Percentiles rank a stretch among this genome's conserved stretches.
phyloP scores from a whole-genome alignment of 257 asterid species.

The Coffea eugenioides region DNA sequence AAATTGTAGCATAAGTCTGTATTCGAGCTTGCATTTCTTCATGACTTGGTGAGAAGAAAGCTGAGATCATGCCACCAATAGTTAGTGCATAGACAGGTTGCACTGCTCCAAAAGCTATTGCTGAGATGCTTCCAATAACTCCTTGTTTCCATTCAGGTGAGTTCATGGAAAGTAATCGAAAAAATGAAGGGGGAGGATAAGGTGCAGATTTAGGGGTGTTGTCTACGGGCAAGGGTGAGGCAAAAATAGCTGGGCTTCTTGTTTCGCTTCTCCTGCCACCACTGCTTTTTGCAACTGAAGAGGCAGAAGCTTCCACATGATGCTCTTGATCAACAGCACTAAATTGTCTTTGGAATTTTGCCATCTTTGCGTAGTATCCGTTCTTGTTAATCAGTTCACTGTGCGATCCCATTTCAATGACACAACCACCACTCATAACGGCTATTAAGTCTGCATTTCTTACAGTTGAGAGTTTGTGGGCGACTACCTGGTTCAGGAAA shows the following conservation, averaged over 20 bases:
- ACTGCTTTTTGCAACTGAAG: slow-evolving; percentile 56
- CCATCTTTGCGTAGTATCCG: slow-evolving; percentile 62
- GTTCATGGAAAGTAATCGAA: slow-evolving; percentile 51
- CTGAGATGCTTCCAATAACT: slow-evolving; percentile 57
- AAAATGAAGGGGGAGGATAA: slow-evolving; percentile 53
- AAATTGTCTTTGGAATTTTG: slow-evolving; percentile 61
- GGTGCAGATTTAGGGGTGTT: slow-evolving; percentile 17
- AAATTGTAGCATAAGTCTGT: slow-evolving; percentile 45
- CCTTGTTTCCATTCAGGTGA: slow-evolving; percentile 79
- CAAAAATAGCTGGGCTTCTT: slow-evolving; percentile 52
- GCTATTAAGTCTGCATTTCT: slow-evolving; percentile 71
- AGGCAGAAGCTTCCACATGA: slow-evolving; percentile 19
- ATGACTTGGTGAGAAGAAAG: slow-evolving; percentile 55
- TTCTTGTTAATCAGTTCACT: slow-evolving; percentile 50
- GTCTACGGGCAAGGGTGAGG: slow-evolving; percentile 44
- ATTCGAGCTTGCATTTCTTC: slow-evolving; percentile 60
- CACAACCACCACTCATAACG: slow-evolving; percentile 50
- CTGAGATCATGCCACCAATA: slow-evolving; percentile 77
- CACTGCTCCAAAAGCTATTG: slow-evolving; percentile 62
- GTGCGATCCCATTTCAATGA: slow-evolving; percentile 69
- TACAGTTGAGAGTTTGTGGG: slow-evolving; percentile 88
- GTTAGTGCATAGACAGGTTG: slow-evolving; percentile 81
- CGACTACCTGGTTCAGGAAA: slow-evolving; percentile 58
- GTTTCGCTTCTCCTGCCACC: slow-evolving; percentile 46
- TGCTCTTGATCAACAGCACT: slow-evolving; percentile 60